Conservation (phyloP, 1,284 basidiomycete genomes). For the Lentinula novae-zelandiae region DNA sequence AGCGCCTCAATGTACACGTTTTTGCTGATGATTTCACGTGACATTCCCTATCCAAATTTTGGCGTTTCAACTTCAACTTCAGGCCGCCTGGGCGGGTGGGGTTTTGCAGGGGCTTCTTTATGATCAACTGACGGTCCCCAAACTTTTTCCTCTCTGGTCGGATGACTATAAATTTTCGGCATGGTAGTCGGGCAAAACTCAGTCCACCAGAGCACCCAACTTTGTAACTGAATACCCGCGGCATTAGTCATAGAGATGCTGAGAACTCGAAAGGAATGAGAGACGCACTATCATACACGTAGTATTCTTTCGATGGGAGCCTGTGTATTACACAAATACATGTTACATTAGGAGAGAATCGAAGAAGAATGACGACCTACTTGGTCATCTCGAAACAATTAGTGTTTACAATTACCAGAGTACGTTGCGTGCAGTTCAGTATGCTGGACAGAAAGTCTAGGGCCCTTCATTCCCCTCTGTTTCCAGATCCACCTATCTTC, state of each 20-base stretch:
- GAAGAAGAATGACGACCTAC: slow-evolving; percentile 2
- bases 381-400: slow-evolving; percentile 26
- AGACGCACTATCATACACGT: slow-evolving; percentile 32
- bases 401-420: slow-evolving; percentile 10
- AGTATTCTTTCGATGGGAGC: slow-evolving; percentile 24
- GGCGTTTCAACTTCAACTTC: no score
- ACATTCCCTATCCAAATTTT: no score
- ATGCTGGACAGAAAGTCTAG: neutral
- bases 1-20: no score
- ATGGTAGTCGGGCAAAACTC: neutral
- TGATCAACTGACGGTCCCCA: slow-evolving; percentile 25
- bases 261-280: neutral
- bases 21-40: no score
- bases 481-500: neutral
- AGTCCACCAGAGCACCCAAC: neutral
- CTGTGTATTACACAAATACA: neutral
- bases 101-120: slow-evolving; percentile 21
- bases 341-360: neutral
- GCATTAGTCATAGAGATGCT: neutral
- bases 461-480: no score
- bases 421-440: neutral
- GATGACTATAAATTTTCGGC: slow-evolving; percentile 23
- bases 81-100: no score
- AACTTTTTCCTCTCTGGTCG: slow-evolving; percentile 17
- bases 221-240: neutral